Evolutionary conservation across 2,329 filamentous ascomycete genomes (phyloP), one percentile per base, ranked within the genome.

Genomic region (Pseudogymnoascus sp.): DNA sequence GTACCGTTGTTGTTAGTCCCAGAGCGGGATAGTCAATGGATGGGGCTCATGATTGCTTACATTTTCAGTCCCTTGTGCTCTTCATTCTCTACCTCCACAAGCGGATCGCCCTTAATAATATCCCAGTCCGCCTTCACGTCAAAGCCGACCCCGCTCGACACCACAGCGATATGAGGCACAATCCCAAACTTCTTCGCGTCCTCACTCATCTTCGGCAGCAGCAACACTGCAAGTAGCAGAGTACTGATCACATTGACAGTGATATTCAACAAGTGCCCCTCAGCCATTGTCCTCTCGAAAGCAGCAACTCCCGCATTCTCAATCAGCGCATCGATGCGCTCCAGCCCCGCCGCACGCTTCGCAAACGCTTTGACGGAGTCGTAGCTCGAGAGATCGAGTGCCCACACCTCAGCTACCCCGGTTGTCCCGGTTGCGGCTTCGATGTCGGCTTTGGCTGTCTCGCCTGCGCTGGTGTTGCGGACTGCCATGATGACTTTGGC

Each of bases 161-260:
- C 59, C 38, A 66, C 20, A 16, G 64, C 38, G 22, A 71, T 16
- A 57, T 64, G 67, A 14, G 70, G 69, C 50, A 63, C 20, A 6
- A 64, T 65, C 2, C 62, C 64, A 58, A 64, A 65, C 30, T 61
- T 62, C 18, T 60, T 58, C 7, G 66, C 68, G 1, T 60, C 61
- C 18, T 65, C 36, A n/a, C 58, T 68, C 65, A 82, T 64, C 22
- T 68, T 65, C 1, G 79, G 79, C 18, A 82, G 67, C 18, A 80
- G 64, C 58, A 76, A 63, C 9, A 81, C 41, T 0, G 74, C 74
- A 60, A 81, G 70, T 28, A 81, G 68, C 36, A 77, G 75, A 0
- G 77, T 81, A 2, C 73, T 73, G 36, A 82, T 69, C 16, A 80
- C 75, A 65, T 82, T 81, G 50, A 81, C 73, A 3, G 75, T 76